These are phyloP conservation scores for Hypomyces perniciosus DNA, from an alignment of 2,329 filamentous ascomycete genomes.

Conservation along the genomic window DNA sequence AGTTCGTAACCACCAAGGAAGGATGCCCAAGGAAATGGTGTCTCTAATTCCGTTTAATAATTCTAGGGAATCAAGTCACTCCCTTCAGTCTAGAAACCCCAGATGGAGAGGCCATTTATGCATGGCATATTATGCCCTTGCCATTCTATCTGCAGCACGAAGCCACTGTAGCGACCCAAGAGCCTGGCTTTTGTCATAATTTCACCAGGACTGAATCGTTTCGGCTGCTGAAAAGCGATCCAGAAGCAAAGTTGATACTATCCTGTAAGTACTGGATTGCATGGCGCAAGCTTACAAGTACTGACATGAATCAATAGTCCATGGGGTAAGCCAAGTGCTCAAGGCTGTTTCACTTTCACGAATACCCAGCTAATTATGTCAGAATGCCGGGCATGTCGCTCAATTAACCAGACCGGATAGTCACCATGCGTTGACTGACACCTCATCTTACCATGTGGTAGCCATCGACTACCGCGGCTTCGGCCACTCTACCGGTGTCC, in stretches of 20 bases:
- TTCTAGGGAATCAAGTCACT: conserved; percentile 74
- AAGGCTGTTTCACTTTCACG: conserved; percentile 7
- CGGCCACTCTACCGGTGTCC: conserved; percentile 71
- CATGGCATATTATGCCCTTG: conserved; percentile 85
- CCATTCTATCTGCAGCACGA: conserved; percentile 71
- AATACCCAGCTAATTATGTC: conserved; percentile 28
- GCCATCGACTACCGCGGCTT: conserved; percentile 89
- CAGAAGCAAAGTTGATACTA: conserved; percentile 56
- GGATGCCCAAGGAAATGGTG: neutral
- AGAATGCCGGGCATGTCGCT: conserved; percentile 83
- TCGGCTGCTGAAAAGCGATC: conserved; percentile 55
- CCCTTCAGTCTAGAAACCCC: conserved; percentile 72
- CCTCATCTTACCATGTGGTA: conserved; percentile 73
- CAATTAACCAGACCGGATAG: conserved; percentile 69
- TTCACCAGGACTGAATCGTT: conserved; percentile 55
- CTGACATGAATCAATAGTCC: conserved; percentile 38
- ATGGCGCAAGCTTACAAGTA: neutral
- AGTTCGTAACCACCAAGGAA: conserved; percentile 42
- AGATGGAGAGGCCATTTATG: conserved; percentile 73
- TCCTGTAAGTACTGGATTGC: conserved; percentile 45
- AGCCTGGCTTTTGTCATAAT: conserved; percentile 44
- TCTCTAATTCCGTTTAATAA: neutral
- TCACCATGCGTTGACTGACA: conserved; percentile 70
- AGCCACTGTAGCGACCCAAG: conserved; percentile 47
- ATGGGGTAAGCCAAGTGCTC: conserved; percentile 48